Base-by-base conservation (phyloP, 139 green algal species). In the Picochlorum sp. region DNA sequence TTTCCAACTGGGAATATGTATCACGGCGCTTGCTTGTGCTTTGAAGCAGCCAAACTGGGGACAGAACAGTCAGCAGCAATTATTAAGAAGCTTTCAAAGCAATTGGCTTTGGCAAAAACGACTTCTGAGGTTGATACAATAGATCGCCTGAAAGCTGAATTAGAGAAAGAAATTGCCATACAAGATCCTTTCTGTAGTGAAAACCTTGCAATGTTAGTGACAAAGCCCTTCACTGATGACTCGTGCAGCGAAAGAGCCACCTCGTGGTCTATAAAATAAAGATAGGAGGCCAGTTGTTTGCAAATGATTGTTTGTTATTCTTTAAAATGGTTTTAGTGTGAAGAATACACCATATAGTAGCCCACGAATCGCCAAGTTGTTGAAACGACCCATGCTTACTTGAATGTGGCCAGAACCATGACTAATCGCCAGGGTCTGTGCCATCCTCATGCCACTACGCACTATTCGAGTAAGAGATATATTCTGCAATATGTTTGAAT, bases 1-100 rank as follows among this genome's bases (percentile, higher is more conserved):
- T 95, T 92, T 73, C 86, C 88, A 15, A 88, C 82, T 5, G 81
- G 82, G 45, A 75, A 77, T 70, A 79, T 66, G 28, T 93, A 85
- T 57, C 84, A 90, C 37, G 77, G 72, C 6, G 63, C 52, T 9
- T 92, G 86, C 62, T 73, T 84, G 16, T 76, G 73, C 4, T 65
- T 70, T 3, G 80, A 88, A 69, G 75, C 83, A 16, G 54, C 30
- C 3, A 45, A 49, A 54, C 38, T 77, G 7, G 34, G 34, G 8
- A 13, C 34, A 31, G 63, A 11, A 66, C 70, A 13, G 28, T 45
- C 1, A 24, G 26, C 5, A 61, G 20, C 8, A 56, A 24, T 20
- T 30, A 62, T 28, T n/a, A 34, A 51, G 16, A 49, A 41, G 20
- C 15, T n/a, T 16, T 41, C 34, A 41, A 41, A 41, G 8, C 34